phyloP scores from a whole-genome alignment of 768 basidiomycete species.

The Boletales sp. region DNA sequence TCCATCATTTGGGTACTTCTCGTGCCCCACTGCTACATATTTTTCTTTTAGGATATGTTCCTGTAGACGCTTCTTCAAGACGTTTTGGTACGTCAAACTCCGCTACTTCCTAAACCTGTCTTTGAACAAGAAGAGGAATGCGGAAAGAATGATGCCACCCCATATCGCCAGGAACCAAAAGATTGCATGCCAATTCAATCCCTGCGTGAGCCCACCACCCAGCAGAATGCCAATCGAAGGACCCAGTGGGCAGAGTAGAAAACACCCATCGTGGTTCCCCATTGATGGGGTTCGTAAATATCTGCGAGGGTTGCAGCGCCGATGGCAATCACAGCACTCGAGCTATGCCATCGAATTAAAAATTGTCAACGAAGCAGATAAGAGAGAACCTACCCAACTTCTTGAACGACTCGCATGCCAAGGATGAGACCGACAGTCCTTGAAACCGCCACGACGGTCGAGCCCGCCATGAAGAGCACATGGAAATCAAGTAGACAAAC shows the following conservation, averaged over 20 bases:
- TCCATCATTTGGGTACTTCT: slow-evolving; percentile 6
- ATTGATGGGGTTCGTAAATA: slow-evolving; percentile 69
- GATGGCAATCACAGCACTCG: slow-evolving; percentile 64
- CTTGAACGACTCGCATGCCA: slow-evolving; percentile 66
- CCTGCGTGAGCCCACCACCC: slow-evolving; percentile 66
- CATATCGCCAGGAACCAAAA: slow-evolving; percentile 82
- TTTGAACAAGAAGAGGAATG: slow-evolving; percentile 68
- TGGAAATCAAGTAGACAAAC: slow-evolving; percentile 55
- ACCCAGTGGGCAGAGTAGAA: slow-evolving; percentile 78
- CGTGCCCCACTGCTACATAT: background rate
- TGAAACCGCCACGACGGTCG: slow-evolving; percentile 55
- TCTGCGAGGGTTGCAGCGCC: slow-evolving; percentile 74
- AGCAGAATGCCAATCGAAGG: slow-evolving; percentile 66
- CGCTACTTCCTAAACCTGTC: slow-evolving; percentile 86
- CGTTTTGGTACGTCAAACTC: slow-evolving; percentile 73
- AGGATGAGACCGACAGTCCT: slow-evolving; percentile 56
- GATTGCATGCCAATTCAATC: slow-evolving; percentile 73
- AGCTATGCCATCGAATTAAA: slow-evolving; percentile 33
- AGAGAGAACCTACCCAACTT: slow-evolving; percentile 44
- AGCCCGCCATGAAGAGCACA: slow-evolving; percentile 53
- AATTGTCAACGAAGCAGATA: background rate
- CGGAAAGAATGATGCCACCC: slow-evolving; percentile 48
- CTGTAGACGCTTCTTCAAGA: slow-evolving; percentile 44
- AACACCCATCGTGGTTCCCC: slow-evolving; percentile 78
- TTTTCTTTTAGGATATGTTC: slow-evolving; percentile 21